phyloP scores from a whole-genome alignment of 805 yeast species.

The Candida ulmi region DNA sequence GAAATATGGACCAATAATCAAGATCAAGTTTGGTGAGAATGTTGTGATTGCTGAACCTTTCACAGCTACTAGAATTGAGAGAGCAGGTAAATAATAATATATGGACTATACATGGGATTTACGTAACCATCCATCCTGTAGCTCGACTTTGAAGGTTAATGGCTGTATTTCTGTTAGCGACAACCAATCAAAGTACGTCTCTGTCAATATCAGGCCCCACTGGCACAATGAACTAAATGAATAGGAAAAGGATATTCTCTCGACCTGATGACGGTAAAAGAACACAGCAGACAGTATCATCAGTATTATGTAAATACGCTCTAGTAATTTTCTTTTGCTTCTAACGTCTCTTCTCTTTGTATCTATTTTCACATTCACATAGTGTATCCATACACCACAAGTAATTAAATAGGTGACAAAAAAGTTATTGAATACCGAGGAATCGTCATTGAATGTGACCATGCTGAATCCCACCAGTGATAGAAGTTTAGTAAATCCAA shows the following conservation, averaged over 20 bases:
- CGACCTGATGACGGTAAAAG: conserved; percentile 16
- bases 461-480: conserved; percentile 8
- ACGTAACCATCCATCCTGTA: conserved; percentile 4
- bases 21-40: conserved; percentile 16
- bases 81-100: neutral
- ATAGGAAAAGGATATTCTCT: conserved; percentile 8
- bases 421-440: conserved; percentile 4
- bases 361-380: neutral
- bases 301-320: neutral
- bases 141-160: conserved; percentile 1
- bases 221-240: conserved; percentile 14
- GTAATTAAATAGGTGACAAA: conserved; percentile 7
- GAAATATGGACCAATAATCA: conserved; percentile 20
- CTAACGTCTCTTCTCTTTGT: conserved; percentile 1
- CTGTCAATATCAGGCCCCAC: conserved; percentile 9
- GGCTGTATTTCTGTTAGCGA: conserved; percentile 4
- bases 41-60: conserved; percentile 23
- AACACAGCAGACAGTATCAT: conserved; percentile 1
- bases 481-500: neutral
- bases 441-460: conserved; percentile 9
- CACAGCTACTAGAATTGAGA: conserved; percentile 17
- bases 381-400: conserved; percentile 7
- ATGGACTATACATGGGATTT: neutral
- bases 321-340: conserved; percentile 1
- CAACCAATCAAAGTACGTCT: conserved; percentile 9